phyloP scores from a whole-genome alignment of 345 rosid genomes.

The Bruguiera gymnorhiza region DNA sequence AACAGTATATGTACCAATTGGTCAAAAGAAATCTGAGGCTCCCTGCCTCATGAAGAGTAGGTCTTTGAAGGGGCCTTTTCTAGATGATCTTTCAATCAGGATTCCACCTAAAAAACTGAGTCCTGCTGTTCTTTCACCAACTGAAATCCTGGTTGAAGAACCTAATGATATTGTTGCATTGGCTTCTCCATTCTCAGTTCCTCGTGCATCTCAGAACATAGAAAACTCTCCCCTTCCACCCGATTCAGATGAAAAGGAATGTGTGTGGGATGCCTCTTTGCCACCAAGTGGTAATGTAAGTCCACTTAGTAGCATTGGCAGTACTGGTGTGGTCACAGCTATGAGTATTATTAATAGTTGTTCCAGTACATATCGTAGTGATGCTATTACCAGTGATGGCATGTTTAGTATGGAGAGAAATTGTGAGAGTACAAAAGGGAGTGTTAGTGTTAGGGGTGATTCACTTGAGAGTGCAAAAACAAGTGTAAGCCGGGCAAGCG shows the following conservation, averaged over 20 bases:
- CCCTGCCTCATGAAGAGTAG: constrained; percentile 61
- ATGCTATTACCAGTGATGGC: constrained; percentile 69
- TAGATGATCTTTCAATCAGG: constrained; percentile 70
- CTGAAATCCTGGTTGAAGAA: constrained; percentile 70
- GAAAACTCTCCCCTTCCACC: constrained; percentile 52
- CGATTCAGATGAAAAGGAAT: constrained; percentile 82
- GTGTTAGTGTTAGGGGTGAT: constrained; percentile 56
- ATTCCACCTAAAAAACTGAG: constrained; percentile 60
- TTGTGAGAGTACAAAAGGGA: constrained; percentile 61
- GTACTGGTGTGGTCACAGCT: constrained; percentile 62
- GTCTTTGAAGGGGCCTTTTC: constrained; percentile 67
- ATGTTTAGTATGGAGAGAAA: constrained; percentile 66
- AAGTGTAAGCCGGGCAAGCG: constrained; percentile 76
- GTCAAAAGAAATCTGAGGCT: constrained; percentile 59
- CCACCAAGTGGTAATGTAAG: constrained; percentile 92
- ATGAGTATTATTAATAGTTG: constrained; percentile 82
- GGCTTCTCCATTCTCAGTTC: constrained; percentile 53
- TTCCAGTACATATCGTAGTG: constrained; percentile 41
- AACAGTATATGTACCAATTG: constrained; percentile 59
- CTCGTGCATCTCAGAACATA: constrained; percentile 63
- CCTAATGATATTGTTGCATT: constrained; percentile 37
- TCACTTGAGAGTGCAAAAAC: constrained; percentile 84
- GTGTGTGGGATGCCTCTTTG: constrained; percentile 94
- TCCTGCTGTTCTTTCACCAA: constrained; percentile 50
- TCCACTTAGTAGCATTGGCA: constrained; percentile 80